These are phyloP conservation scores for Leccinum arenicola DNA, from an alignment of 768 basidiomycete genomes.

Conservation along the genomic window DNA sequence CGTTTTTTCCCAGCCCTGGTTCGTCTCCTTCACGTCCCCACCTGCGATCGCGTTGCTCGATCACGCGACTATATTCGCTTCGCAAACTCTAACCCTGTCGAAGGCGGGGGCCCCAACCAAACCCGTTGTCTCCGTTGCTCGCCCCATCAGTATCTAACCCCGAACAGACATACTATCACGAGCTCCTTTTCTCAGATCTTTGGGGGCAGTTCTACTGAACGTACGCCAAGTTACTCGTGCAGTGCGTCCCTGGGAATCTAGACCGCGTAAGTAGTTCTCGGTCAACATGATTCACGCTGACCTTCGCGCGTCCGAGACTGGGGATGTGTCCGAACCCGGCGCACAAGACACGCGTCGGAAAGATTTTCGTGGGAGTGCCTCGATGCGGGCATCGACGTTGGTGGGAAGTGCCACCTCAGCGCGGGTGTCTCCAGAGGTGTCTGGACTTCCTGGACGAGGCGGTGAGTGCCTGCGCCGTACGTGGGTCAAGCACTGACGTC, in stretches of 20 bases:
- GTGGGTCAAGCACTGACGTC: slow-evolving; percentile 8
- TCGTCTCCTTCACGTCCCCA: neutral
- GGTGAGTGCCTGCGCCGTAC: neutral
- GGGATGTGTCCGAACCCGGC: slow-evolving; percentile 50
- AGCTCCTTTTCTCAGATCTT: too few species aligned
- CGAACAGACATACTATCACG: too few species aligned
- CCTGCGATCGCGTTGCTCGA: slow-evolving; percentile 12
- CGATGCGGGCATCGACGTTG: slow-evolving; percentile 49
- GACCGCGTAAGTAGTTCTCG: slow-evolving; percentile 23
- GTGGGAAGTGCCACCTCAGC: slow-evolving; percentile 37
- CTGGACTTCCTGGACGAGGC: slow-evolving; percentile 51
- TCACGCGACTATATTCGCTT: slow-evolving; percentile 8
- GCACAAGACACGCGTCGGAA: slow-evolving; percentile 48
- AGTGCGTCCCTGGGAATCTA: slow-evolving; percentile 29
- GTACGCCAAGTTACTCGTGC: slow-evolving; percentile 25
- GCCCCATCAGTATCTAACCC: too few species aligned
- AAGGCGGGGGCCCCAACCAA: neutral
- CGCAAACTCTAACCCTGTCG: slow-evolving; percentile 3
- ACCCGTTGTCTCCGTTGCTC: slow-evolving; percentile 12
- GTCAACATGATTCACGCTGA: slow-evolving; percentile 5
- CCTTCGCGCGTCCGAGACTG: neutral
- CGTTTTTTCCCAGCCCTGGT: neutral
- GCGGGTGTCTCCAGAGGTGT: slow-evolving; percentile 65
- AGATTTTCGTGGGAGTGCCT: slow-evolving; percentile 60
- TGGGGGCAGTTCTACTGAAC: slow-evolving; percentile 7